Evolutionary conservation across 2,329 filamentous ascomycete species (phyloP), one percentile per base, ranked within the genome.

Genomic region (Grosmannia clavigera): DNA sequence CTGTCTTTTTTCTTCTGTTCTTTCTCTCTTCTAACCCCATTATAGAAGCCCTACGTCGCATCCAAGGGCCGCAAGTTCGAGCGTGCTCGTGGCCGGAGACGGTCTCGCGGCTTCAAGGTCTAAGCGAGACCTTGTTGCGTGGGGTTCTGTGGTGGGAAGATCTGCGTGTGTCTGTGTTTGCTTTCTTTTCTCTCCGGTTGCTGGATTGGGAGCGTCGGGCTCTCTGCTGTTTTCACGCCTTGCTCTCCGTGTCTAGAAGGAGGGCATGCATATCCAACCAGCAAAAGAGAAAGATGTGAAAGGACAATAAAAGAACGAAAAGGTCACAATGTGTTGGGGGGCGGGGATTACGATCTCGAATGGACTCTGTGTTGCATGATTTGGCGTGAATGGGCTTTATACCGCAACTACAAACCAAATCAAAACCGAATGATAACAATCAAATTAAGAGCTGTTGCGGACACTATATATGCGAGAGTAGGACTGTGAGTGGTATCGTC

Each of bases 21-120:
- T n/a, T 31, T 35, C 55, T 25, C n/a, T 22, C 43, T 31, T 57
- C 74, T 79, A 66, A 78, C 66, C 58, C 55, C 59, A 52, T 62
- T 64, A 50, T 71, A 94, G 92, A 97, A 96, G 85, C 92, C 92
- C 70, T 89, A 95, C 71, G 84, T 99, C 73, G 84, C 90, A 79
- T 95, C 90, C 83, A 99, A 99, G 89, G 95, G 95, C 74, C 88
- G 94, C 81, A 99, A 99, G 85, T 99, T 99, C 83, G 95, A 99
- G 87, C 85, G 86, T 73, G 94, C 92, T 73, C 92, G 94, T 94
- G 95, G 94, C 79, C 92, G 94, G 81, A 95, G 94, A 87, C 84
- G 91, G 77, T 97, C 92, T 72, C 86, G 89, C 74, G 94, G 95
- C 85, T 99, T 99, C 92, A 99, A 99, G 91, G 94, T 99, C 76